Percentiles rank a stretch among this genome's conserved stretches.
Evolutionary conservation across 352 stramenopile genomes (phyloP).

Genomic region (Phytopythium kandeliae): DNA sequence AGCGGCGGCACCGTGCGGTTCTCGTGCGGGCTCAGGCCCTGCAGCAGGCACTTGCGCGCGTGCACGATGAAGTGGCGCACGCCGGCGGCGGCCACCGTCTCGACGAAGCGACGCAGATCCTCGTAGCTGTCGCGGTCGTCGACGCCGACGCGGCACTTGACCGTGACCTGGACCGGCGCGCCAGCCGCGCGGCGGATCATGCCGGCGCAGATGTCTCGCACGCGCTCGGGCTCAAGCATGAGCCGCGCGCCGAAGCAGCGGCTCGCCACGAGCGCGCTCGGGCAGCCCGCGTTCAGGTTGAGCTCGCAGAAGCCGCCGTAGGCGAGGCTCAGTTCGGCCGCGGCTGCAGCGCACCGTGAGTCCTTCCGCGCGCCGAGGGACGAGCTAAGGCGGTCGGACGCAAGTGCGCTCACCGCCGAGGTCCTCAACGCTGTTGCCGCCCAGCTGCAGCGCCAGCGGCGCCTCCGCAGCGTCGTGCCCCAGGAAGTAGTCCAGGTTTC

Average conservation of each 20-base stretch:
- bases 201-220: slow-evolving; percentile 88
- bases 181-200: slow-evolving; percentile 55
- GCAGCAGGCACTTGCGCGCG: slow-evolving; percentile 96
- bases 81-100: slow-evolving; percentile 81
- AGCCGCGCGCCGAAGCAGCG: slow-evolving; percentile 95
- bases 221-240: slow-evolving; percentile 95
- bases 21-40: slow-evolving; percentile 93
- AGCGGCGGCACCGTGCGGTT: slow-evolving; percentile 98
- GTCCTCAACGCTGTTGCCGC: slow-evolving; percentile 85
- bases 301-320: slow-evolving; percentile 93
- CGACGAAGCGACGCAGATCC: slow-evolving; percentile 92
- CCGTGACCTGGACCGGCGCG: slow-evolving; percentile 75
- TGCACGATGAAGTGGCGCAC: slow-evolving; percentile 98
- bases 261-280: slow-evolving; percentile 73
- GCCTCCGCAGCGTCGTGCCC: slow-evolving; percentile 79
- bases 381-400: too few species aligned
- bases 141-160: slow-evolving; percentile 99
- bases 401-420: slow-evolving; percentile 43
- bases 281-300: slow-evolving; percentile 97
- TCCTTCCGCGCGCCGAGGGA: too few species aligned
- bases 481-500: slow-evolving; percentile 88
- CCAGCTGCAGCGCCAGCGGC: slow-evolving; percentile 92
- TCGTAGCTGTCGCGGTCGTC: slow-evolving; percentile 93
- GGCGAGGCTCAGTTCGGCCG: slow-evolving; percentile 59
- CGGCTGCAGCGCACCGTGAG: slow-evolving; percentile 27